Conservation (phyloP, 495 filamentous ascomycete species). For the Collariella sp. region DNA sequence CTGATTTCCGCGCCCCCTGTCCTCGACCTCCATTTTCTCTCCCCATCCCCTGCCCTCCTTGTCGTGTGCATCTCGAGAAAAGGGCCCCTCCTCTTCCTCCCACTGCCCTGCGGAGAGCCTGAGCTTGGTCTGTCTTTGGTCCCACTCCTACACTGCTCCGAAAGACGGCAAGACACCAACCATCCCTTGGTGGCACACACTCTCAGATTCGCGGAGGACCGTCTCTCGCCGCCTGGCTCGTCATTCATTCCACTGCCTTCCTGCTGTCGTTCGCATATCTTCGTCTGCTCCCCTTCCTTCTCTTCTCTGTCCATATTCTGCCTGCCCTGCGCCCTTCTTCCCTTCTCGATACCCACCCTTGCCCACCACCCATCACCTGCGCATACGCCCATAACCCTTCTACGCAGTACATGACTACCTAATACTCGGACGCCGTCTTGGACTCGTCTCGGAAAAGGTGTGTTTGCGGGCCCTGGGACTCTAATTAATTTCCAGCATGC, state of each 20-base stretch:
- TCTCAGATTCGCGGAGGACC: not conserved
- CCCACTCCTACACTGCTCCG: conserved; percentile 2
- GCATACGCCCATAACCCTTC: not conserved
- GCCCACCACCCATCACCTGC: not conserved
- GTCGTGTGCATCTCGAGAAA: conserved; percentile 16
- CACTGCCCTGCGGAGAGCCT: too few species aligned
- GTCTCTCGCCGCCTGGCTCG: not conserved
- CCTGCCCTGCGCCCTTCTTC: too few species aligned
- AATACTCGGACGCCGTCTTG: too few species aligned
- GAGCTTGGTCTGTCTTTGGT: not conserved
- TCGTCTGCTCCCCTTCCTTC: too few species aligned
- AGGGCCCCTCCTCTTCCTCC: conserved; percentile 15
- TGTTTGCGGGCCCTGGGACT: conserved; percentile 4
- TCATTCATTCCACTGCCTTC: conserved; percentile 4
- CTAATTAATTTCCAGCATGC: conserved; percentile 10
- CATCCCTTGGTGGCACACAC: conserved; percentile 8
- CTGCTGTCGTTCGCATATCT: not conserved
- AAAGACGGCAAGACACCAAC: conserved; percentile 6
- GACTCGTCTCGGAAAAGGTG: not conserved
- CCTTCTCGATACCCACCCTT: too few species aligned
- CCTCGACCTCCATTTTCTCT: not conserved
- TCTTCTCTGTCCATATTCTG: not conserved
- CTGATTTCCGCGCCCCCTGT: not conserved
- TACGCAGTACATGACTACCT: not conserved
- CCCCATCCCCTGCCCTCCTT: not conserved